Conservation (phyloP, 495 filamentous ascomycete species). For the Parachaetomium inaequale region DNA sequence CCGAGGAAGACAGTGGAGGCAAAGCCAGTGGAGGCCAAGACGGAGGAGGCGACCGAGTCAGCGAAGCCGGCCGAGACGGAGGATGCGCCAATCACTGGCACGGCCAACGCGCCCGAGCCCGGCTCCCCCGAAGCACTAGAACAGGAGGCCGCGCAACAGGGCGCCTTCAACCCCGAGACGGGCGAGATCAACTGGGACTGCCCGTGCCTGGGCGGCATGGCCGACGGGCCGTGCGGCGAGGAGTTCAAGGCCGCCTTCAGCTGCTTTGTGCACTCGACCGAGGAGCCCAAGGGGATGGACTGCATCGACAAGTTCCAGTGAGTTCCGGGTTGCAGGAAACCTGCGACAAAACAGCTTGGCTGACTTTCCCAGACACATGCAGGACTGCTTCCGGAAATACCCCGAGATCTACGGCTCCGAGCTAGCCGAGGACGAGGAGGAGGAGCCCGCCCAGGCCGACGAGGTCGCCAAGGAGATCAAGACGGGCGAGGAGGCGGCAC, state of each 20-base stretch:
- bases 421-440: conserved; percentile 77
- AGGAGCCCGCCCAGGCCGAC: conserved; percentile 21
- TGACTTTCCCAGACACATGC: conserved; percentile 68
- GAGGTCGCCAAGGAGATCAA: conserved; percentile 19
- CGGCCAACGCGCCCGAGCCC: conserved; percentile 18
- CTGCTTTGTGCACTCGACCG: conserved; percentile 91
- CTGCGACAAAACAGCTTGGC: conserved; percentile 5
- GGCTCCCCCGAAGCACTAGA: conserved; percentile 58
- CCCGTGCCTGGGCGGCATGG: conserved; percentile 96
- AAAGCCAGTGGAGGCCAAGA: conserved; percentile 14
- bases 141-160: conserved; percentile 76
- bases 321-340: conserved; percentile 28
- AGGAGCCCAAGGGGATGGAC: conserved; percentile 98
- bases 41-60: conserved; percentile 10
- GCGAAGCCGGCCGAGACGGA: conserved; percentile 14
- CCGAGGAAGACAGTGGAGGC: neutral
- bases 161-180: conserved; percentile 96
- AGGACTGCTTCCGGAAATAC: conserved; percentile 89
- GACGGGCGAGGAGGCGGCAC: conserved; percentile 2
- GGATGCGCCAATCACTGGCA: conserved; percentile 18
- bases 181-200: conserved; percentile 99
- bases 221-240: conserved; percentile 91
- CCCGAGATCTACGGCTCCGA: conserved; percentile 93
- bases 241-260: conserved; percentile 92
- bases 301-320: conserved; percentile 96